Evolutionary conservation across 2,329 filamentous ascomycete species (phyloP).

Genomic region (Claviceps sp.): DNA sequence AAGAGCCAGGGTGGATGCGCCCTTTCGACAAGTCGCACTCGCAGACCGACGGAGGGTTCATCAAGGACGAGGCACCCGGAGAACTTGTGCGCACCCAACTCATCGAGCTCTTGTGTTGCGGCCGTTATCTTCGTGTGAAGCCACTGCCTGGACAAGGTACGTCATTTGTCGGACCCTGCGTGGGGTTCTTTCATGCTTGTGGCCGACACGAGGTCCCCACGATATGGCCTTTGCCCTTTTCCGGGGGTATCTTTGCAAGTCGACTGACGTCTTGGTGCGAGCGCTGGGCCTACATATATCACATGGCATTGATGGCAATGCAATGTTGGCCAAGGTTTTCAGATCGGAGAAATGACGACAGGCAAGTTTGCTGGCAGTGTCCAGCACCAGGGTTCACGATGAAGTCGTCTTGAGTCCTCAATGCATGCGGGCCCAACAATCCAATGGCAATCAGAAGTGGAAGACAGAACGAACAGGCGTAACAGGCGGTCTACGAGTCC

Average conservation of each 20-base stretch:
- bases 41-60: not conserved
- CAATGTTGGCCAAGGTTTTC: no score
- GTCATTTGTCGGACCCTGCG: not conserved
- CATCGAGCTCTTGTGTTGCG: not conserved
- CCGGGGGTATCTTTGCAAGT: not conserved
- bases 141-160: not conserved
- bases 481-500: not conserved
- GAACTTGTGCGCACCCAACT: no score
- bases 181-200: not conserved
- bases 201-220: not conserved
- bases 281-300: no score
- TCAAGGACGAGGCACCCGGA: not conserved
- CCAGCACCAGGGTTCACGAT: not conserved
- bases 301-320: no score
- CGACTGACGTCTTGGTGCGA: not conserved
- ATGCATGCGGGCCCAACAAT: not conserved
- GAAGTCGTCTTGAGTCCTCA: not conserved
- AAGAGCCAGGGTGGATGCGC: not conserved
- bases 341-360: no score
- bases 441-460: not conserved
- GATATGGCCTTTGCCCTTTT: not conserved
- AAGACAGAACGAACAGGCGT: not conserved
- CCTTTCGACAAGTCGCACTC: not conserved
- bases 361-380: not conserved
- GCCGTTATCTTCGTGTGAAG: not conserved